Percentiles rank a stretch among this genome's conserved stretches.
phyloP scores from a whole-genome alignment of 345 rosid genomes.

The Camelina neglecta region DNA sequence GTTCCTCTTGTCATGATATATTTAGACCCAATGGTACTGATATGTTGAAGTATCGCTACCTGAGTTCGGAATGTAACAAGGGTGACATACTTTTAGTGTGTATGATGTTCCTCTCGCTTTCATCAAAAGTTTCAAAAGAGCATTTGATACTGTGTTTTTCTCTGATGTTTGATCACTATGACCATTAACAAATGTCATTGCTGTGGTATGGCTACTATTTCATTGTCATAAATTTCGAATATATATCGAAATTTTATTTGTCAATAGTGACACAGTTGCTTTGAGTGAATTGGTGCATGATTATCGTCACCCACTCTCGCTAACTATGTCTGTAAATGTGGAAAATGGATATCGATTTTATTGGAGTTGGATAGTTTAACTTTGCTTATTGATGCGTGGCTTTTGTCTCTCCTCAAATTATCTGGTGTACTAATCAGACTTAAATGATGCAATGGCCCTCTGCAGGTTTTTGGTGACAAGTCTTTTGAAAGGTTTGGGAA shows the following conservation, averaged over 20 bases:
- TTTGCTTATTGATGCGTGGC: constrained; percentile 1
- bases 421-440: constrained; percentile 14
- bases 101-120: constrained; percentile 1
- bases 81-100: not conserved
- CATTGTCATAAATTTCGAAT: not conserved
- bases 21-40: not conserved
- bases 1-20: not conserved
- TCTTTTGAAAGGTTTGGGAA: constrained; percentile 86
- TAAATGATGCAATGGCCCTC: constrained; percentile 4
- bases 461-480: constrained; percentile 94
- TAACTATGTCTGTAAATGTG: constrained; percentile 16
- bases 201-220: constrained; percentile 1
- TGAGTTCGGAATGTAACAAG: not conserved
- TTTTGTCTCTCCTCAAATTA: not conserved
- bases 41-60: constrained; percentile 6
- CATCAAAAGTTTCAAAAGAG: constrained; percentile 1
- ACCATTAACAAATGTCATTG: not conserved
- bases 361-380: not conserved
- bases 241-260: not conserved
- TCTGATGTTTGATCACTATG: constrained; percentile 25
- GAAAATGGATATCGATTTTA: not conserved
- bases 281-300: constrained; percentile 1
- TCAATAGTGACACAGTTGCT: not conserved
- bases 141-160: constrained; percentile 21
- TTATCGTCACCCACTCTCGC: not conserved